These are phyloP conservation scores for Jaltomata sinuosa DNA, from an alignment of 257 asterid genomes.

Conservation along the genomic window DNA sequence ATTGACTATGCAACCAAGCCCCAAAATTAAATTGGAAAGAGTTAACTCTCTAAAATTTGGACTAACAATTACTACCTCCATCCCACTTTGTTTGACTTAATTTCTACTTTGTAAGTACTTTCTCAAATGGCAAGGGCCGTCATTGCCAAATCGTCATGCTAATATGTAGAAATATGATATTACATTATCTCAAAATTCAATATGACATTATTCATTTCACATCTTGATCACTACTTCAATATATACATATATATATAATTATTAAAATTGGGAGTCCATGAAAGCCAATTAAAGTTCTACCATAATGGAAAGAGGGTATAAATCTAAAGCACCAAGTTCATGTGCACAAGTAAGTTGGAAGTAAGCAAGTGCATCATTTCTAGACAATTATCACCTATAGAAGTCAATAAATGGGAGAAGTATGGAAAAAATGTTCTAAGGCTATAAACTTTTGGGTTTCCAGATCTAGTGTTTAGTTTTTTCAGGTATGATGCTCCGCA, in stretches of 20 bases:
- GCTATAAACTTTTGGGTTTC: background rate
- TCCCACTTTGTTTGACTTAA: background rate
- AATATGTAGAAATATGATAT: background rate
- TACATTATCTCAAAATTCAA: background rate
- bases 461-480: background rate
- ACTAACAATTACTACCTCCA: background rate
- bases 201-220: background rate
- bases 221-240: background rate
- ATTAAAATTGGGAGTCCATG: background rate
- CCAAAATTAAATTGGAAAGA: background rate
- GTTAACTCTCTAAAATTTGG: background rate
- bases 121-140: background rate
- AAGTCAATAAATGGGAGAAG: background rate
- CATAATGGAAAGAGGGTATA: background rate
- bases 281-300: background rate
- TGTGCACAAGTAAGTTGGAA: background rate
- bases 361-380: background rate
- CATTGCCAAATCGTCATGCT: background rate
- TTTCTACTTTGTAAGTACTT: background rate
- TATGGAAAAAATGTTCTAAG: background rate
- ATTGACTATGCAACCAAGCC: background rate
- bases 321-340: background rate
- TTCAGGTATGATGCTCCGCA: background rate
- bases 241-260: no score
- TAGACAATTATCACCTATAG: background rate